Evolutionary conservation across 345 rosid genomes (phyloP).

Genomic region (Heritiera littoralis): DNA sequence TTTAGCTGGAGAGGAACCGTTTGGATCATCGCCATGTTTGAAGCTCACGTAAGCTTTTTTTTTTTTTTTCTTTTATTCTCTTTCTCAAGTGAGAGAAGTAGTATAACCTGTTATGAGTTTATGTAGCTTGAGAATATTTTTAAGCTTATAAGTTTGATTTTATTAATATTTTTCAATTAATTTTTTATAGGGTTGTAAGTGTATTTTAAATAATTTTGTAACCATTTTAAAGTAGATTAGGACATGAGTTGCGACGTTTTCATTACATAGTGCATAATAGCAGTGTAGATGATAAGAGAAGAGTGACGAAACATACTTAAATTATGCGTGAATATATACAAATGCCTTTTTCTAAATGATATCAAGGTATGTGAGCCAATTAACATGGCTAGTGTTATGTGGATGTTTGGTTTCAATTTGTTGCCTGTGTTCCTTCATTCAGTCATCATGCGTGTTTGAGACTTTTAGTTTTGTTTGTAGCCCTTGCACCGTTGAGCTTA

Average conservation of each 20-base stretch:
- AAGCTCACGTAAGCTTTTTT: conserved; percentile 70
- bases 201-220: background rate
- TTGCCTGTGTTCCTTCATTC: background rate
- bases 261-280: background rate
- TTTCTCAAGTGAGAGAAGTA: background rate
- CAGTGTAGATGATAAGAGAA: background rate
- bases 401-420: background rate
- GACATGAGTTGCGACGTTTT: background rate
- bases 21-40: conserved; percentile 68
- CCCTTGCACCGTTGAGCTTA: background rate
- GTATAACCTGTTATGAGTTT: background rate
- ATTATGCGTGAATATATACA: background rate
- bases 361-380: background rate
- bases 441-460: background rate
- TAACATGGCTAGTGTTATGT: background rate
- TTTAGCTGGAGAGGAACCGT: background rate
- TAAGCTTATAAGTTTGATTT: background rate
- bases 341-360: background rate
- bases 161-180: background rate
- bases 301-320: background rate
- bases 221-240: background rate
- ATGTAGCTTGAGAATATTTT: background rate
- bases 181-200: background rate
- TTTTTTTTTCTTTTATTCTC: background rate
- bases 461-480: background rate